These are phyloP conservation scores for Primulina tabacum DNA, from an alignment of 257 asterid species.

Conservation along the genomic window DNA sequence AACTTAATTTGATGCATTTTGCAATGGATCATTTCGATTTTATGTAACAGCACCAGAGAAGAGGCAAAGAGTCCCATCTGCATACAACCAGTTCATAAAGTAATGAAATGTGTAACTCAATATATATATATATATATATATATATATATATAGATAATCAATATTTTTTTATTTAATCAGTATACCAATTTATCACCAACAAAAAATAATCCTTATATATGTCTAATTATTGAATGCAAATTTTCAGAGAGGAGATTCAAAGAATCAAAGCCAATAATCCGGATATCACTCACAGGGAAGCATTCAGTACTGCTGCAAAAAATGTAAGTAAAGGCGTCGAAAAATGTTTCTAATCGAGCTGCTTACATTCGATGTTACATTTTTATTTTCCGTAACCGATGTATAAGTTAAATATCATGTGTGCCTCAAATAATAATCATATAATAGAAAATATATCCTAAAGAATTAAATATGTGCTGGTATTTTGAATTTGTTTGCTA, in stretches of 20 bases:
- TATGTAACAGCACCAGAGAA: conserved; percentile 79
- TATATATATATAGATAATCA: too few relatives aligned
- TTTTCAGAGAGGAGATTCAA: conserved; percentile 79
- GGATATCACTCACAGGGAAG: conserved; percentile 84
- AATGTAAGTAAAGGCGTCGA: conserved; percentile 49
- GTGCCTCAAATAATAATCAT: too few relatives aligned
- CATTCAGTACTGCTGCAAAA: conserved; percentile 92
- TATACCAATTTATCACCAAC: not conserved
- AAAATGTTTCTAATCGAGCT: not conserved
- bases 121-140: too few relatives aligned
- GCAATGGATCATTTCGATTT: not conserved
- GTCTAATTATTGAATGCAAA: not conserved
- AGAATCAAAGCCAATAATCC: conserved; percentile 87
- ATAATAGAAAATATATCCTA: not conserved
- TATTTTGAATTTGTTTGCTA: not conserved
- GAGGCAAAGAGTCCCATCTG: conserved; percentile 88
- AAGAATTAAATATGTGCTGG: not conserved
- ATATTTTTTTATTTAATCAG: not conserved
- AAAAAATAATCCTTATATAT: not conserved
- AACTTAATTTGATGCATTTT: not conserved
- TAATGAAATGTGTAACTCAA: conserved; percentile 24
- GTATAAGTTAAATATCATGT: not conserved
- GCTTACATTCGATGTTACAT: not conserved
- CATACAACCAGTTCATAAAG: conserved; percentile 94
- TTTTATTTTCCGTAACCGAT: too few relatives aligned